Evolutionary conservation across 768 basidiomycete species (phyloP).

Genomic region (Lactarius sanguifluus): DNA sequence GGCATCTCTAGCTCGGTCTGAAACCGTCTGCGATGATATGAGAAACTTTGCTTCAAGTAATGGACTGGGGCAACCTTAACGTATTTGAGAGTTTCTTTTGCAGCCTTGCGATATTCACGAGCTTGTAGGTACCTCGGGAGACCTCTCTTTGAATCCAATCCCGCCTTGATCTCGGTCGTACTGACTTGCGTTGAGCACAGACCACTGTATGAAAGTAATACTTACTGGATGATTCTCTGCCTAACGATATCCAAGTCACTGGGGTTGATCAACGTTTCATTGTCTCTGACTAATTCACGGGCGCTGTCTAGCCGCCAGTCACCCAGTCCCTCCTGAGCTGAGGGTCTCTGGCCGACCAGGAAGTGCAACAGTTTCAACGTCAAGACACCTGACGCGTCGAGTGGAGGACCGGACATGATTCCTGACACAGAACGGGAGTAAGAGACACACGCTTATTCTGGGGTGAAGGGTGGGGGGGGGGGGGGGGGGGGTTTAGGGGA

Average conservation of each 20-base stretch:
- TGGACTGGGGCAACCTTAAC: background rate
- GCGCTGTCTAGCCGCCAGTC: conserved; percentile 8
- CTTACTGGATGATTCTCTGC: conserved; percentile 8
- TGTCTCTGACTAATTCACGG: background rate
- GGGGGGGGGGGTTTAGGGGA: background rate
- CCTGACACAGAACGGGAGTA: background rate
- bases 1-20: background rate
- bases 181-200: background rate
- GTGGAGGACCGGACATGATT: background rate
- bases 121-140: conserved; percentile 13
- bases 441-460: background rate
- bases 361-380: conserved; percentile 11
- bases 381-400: conserved; percentile 18
- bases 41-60: background rate
- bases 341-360: background rate
- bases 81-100: conserved; percentile 7
- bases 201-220: background rate
- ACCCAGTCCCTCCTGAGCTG: conserved; percentile 1
- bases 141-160: conserved; percentile 7
- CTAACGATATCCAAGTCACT: conserved; percentile 1
- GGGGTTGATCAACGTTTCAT: background rate
- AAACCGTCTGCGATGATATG: conserved; percentile 13
- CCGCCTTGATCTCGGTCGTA: conserved; percentile 1
- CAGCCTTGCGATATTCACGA: conserved; percentile 1
- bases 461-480: background rate